These are phyloP conservation scores for Marvania coccoides DNA, from an alignment of 139 green algal genomes.

Conservation along the genomic window DNA sequence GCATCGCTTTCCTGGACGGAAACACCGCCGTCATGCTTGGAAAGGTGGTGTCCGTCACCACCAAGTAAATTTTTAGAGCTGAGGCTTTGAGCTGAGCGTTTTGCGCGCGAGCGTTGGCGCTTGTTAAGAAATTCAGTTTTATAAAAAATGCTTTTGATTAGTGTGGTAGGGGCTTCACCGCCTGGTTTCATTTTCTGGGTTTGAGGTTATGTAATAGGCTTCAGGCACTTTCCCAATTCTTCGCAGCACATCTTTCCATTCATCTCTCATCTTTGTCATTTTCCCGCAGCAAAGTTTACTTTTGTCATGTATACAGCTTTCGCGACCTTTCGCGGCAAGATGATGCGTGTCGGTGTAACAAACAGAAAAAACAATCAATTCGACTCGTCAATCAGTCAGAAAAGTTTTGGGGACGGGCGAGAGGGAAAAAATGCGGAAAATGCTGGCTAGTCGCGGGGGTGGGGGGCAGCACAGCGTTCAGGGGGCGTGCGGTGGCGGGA, in stretches of 20 bases:
- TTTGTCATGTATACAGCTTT: too few species aligned
- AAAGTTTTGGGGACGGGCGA: too few species aligned
- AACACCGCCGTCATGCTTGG: constrained; percentile 94
- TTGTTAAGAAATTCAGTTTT: not conserved
- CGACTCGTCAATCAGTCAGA: too few species aligned
- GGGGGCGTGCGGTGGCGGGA: too few species aligned
- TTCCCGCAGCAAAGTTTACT: too few species aligned
- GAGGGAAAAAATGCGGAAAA: too few species aligned
- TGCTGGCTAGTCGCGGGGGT: too few species aligned
- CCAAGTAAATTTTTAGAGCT: constrained; percentile 45
- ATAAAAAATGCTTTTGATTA: constrained; percentile 1
- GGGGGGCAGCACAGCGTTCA: too few species aligned
- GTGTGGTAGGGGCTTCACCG: not conserved
- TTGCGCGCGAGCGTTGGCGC: not conserved
- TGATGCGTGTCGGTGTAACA: too few species aligned
- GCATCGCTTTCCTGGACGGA: constrained; percentile 89
- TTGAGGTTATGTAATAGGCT: not conserved
- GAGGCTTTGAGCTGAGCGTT: not conserved
- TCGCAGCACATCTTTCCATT: not conserved
- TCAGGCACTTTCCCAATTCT: not conserved
- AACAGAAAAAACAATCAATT: too few species aligned
- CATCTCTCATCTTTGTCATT: not conserved
- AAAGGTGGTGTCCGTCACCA: constrained; percentile 65
- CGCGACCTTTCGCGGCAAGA: too few species aligned
- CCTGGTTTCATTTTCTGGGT: not conserved